Evolutionary conservation across 768 basidiomycete species (phyloP).

Genomic region (Pleurotus citrinopileatus): DNA sequence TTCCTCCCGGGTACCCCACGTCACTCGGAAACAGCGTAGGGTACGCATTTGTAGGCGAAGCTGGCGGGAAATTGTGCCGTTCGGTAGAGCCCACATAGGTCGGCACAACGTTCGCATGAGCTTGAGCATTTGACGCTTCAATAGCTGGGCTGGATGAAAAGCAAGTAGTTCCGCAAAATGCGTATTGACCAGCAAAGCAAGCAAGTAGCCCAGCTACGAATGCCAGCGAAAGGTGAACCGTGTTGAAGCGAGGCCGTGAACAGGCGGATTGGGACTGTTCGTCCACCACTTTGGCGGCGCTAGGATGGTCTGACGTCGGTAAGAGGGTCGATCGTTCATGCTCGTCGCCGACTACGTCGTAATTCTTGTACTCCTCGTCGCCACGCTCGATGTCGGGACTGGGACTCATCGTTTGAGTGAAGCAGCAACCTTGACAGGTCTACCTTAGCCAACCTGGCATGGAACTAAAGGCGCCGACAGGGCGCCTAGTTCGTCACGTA

Average conservation of each 20-base stretch:
- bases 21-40: slow-evolving; percentile 74
- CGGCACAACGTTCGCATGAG: slow-evolving; percentile 33
- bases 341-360: slow-evolving; percentile 13
- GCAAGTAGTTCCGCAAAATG: slow-evolving; percentile 40
- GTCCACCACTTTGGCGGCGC: neutral
- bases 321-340: slow-evolving; percentile 37
- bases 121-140: slow-evolving; percentile 10
- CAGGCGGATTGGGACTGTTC: slow-evolving; percentile 10
- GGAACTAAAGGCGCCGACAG: too few relatives aligned
- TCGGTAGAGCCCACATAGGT: slow-evolving; percentile 74
- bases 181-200: slow-evolving; percentile 48
- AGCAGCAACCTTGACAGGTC: too few relatives aligned
- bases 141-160: slow-evolving; percentile 22
- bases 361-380: slow-evolving; percentile 12
- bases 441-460: too few relatives aligned
- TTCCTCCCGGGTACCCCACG: slow-evolving; percentile 75
- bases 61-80: slow-evolving; percentile 68
- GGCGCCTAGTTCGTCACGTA: too few relatives aligned
- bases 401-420: neutral
- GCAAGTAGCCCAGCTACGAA: slow-evolving; percentile 54
- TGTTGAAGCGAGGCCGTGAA: slow-evolving; percentile 26
- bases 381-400: slow-evolving; percentile 22
- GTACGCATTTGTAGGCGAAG: slow-evolving; percentile 67
- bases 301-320: slow-evolving; percentile 16
- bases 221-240: slow-evolving; percentile 40